phyloP scores from a whole-genome alignment of 176 grass and related monocot genomes.

The Phoenix roebelenii region DNA sequence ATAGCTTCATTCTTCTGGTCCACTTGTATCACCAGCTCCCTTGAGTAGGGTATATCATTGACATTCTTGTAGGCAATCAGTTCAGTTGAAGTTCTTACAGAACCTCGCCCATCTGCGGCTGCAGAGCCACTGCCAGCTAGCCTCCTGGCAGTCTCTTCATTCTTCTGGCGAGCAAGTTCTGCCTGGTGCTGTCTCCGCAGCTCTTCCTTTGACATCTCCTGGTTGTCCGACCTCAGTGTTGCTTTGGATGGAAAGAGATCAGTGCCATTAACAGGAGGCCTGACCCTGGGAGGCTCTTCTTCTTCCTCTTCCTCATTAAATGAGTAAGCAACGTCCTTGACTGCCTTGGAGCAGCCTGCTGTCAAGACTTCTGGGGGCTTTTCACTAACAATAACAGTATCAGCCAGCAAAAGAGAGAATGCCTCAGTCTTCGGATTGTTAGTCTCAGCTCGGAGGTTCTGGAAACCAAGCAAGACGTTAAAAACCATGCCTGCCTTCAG shows the following conservation, averaged over 20 bases:
- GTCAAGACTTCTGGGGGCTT: slow-evolving; percentile 53
- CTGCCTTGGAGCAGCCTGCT: slow-evolving; percentile 53
- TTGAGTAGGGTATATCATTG: slow-evolving; percentile 59
- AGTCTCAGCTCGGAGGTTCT: slow-evolving; percentile 65
- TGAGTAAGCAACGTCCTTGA: slow-evolving; percentile 57
- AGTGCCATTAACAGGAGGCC: slow-evolving; percentile 1
- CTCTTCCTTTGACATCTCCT: slow-evolving; percentile 91
- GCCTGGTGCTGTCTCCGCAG: slow-evolving; percentile 70
- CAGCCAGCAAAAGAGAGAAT: slow-evolving; percentile 68
- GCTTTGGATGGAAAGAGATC: slow-evolving; percentile 40
- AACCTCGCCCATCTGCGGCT: slow-evolving; percentile 38
- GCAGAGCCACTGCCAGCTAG: slow-evolving; percentile 50
- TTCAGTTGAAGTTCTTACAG: slow-evolving; percentile 44
- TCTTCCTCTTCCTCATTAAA: slow-evolving; percentile 67
- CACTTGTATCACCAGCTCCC: slow-evolving; percentile 67
- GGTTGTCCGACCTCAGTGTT: slow-evolving; percentile 58
- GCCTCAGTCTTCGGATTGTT: slow-evolving; percentile 71
- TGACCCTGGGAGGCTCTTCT: slow-evolving; percentile 25
- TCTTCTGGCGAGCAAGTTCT: slow-evolving; percentile 81
- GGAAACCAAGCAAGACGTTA: slow-evolving; percentile 82
- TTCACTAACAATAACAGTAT: slow-evolving; percentile 67
- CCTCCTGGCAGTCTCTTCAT: slow-evolving; percentile 69
- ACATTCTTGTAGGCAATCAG: slow-evolving; percentile 72
- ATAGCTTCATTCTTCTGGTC: slow-evolving; percentile 82
- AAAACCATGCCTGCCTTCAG: slow-evolving; percentile 79